Evolutionary conservation across 495 filamentous ascomycete genomes (phyloP).

Genomic region (Thermothielavioides terrestris): DNA sequence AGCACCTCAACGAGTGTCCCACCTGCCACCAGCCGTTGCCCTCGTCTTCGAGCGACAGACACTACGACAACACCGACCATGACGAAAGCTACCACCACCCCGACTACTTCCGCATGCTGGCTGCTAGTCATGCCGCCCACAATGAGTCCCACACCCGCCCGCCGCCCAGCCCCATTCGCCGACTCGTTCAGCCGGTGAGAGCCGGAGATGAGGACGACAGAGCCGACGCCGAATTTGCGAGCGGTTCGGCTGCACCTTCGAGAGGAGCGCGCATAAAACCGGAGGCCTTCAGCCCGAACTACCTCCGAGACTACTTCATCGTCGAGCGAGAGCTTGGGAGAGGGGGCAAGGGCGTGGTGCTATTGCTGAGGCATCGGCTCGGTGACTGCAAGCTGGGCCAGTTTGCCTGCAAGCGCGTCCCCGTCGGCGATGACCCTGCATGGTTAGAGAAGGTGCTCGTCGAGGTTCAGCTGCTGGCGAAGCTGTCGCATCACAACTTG

Average conservation of each 20-base stretch:
- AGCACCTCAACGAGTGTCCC: slow-evolving; percentile 66
- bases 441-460: slow-evolving; percentile 91
- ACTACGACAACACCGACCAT: slow-evolving; percentile 32
- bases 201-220: slow-evolving; percentile 22
- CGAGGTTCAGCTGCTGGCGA: slow-evolving; percentile 87
- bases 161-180: slow-evolving; percentile 41
- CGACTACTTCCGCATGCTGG: slow-evolving; percentile 90
- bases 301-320: slow-evolving; percentile 86
- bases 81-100: slow-evolving; percentile 72
- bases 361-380: slow-evolving; percentile 83
- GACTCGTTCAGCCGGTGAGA: slow-evolving; percentile 35
- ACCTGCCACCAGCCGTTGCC: slow-evolving; percentile 77
- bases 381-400: slow-evolving; percentile 78
- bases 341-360: slow-evolving; percentile 88
- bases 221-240: slow-evolving; percentile 40
- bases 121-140: slow-evolving; percentile 32
- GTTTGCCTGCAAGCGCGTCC: slow-evolving; percentile 95
- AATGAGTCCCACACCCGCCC: slow-evolving; percentile 22
- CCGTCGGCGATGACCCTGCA: slow-evolving; percentile 87
- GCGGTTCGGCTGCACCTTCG: slow-evolving; percentile 40
- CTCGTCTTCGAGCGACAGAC: slow-evolving; percentile 41
- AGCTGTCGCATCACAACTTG: slow-evolving; percentile 87
- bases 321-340: slow-evolving; percentile 77
- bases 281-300: slow-evolving; percentile 79
- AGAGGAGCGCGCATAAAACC: slow-evolving; percentile 63